phyloP scores from a whole-genome alignment of 768 basidiomycete species.

The Trametes cingulata region DNA sequence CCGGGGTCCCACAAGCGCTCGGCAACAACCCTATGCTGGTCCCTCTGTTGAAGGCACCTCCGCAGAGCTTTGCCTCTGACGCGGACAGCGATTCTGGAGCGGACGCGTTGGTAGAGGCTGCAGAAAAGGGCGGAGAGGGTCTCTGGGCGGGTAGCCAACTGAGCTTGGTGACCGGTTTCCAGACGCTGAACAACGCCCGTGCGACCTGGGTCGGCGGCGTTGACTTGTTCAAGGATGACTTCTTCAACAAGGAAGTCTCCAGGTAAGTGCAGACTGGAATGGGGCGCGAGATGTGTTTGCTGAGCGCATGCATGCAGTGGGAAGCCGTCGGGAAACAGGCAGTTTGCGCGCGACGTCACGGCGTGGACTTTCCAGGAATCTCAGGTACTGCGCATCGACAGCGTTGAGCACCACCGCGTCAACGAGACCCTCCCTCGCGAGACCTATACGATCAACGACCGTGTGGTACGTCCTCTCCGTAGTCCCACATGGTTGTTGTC shows the following conservation, averaged over 20 bases:
- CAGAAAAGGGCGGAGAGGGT: conserved; percentile 75
- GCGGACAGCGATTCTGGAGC: conserved; percentile 55
- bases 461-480: conserved; percentile 56
- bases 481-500: neutral
- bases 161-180: conserved; percentile 85
- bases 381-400: conserved; percentile 76
- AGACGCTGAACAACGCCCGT: conserved; percentile 75
- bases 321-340: conserved; percentile 69
- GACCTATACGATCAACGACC: conserved; percentile 83
- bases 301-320: conserved; percentile 41
- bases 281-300: neutral
- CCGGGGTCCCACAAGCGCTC: conserved; percentile 65
- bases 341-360: conserved; percentile 72
- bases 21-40: conserved; percentile 77
- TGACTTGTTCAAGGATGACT: conserved; percentile 78
- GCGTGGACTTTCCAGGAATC: conserved; percentile 93
- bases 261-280: conserved; percentile 42
- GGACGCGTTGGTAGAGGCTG: conserved; percentile 66
- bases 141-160: conserved; percentile 81
- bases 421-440: conserved; percentile 63
- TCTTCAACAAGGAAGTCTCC: conserved; percentile 60
- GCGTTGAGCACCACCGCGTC: conserved; percentile 68
- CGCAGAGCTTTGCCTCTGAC: conserved; percentile 76
- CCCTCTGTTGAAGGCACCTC: conserved; percentile 77
- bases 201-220: conserved; percentile 81